These are phyloP conservation scores for Wickerhamiella kurtzmanii DNA, from an alignment of 805 yeast genomes.

Conservation along the genomic window DNA sequence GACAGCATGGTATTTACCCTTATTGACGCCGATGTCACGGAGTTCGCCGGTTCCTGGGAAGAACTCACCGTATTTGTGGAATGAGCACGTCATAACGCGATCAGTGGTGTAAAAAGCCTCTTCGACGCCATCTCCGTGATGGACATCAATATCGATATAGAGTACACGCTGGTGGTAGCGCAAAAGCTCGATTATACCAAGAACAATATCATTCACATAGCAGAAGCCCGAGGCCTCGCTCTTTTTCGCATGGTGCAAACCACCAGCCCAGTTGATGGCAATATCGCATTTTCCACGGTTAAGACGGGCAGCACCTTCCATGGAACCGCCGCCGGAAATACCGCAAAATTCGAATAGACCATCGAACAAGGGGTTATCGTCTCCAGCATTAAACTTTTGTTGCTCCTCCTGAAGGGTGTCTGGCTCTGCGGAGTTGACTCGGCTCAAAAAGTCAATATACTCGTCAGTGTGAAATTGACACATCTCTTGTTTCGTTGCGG, in stretches of 20 bases:
- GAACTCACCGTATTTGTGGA: slow-evolving; percentile 91
- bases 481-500: slow-evolving; percentile 97
- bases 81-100: slow-evolving; percentile 90
- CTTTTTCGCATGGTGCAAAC: slow-evolving; percentile 92
- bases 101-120: slow-evolving; percentile 93
- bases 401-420: slow-evolving; percentile 80
- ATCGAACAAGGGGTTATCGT: slow-evolving; percentile 90
- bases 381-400: slow-evolving; percentile 88
- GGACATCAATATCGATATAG: slow-evolving; percentile 88
- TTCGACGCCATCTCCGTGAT: slow-evolving; percentile 97
- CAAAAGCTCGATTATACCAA: slow-evolving; percentile 71
- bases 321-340: slow-evolving; percentile 83
- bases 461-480: slow-evolving; percentile 97
- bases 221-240: slow-evolving; percentile 92
- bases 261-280: slow-evolving; percentile 95
- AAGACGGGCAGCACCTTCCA: slow-evolving; percentile 72
- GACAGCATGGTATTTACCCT: slow-evolving; percentile 75
- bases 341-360: slow-evolving; percentile 87
- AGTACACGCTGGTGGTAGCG: slow-evolving; percentile 85
- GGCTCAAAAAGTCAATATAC: slow-evolving; percentile 78
- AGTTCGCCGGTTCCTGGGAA: slow-evolving; percentile 96
- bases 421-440: slow-evolving; percentile 86
- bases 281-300: slow-evolving; percentile 81
- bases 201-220: slow-evolving; percentile 85
- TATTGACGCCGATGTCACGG: slow-evolving; percentile 78